Percentiles rank a stretch among this genome's conserved stretches.
phyloP scores from a whole-genome alignment of 1,284 basidiomycete species.

The Trametes versicolor region DNA sequence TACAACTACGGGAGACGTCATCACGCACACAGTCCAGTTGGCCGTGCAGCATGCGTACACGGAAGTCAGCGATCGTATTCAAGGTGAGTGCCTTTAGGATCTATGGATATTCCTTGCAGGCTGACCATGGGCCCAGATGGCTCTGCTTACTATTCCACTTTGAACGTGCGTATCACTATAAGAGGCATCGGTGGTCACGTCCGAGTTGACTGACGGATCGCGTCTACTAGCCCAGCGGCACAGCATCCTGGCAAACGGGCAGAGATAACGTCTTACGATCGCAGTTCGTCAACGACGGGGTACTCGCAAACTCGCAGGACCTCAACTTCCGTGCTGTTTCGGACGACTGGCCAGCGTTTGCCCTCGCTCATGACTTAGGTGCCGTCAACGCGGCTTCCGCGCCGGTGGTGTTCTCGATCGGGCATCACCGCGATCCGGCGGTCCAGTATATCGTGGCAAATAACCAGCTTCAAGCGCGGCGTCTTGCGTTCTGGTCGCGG shows the following conservation, averaged over 20 bases:
- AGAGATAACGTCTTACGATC: slow-evolving; percentile 62
- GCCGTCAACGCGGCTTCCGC: slow-evolving; percentile 48
- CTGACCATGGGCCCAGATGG: slow-evolving; percentile 55
- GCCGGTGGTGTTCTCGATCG: slow-evolving; percentile 63
- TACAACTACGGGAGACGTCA: slow-evolving; percentile 53
- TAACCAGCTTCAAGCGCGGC: slow-evolving; percentile 55
- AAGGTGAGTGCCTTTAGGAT: slow-evolving; percentile 53
- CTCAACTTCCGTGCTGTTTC: slow-evolving; percentile 66
- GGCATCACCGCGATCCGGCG: slow-evolving; percentile 67
- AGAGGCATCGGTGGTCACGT: neutral
- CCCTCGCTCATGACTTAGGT: slow-evolving; percentile 65
- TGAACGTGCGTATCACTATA: slow-evolving; percentile 48
- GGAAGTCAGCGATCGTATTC: slow-evolving; percentile 68
- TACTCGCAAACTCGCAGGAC: slow-evolving; percentile 63
- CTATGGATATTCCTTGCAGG: neutral
- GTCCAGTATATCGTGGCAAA: slow-evolving; percentile 63
- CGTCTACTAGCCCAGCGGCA: slow-evolving; percentile 54
- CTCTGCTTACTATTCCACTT: slow-evolving; percentile 66
- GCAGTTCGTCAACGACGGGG: slow-evolving; percentile 65
- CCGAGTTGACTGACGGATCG: slow-evolving; percentile 17
- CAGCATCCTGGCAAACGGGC: slow-evolving; percentile 69
- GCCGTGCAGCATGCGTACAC: slow-evolving; percentile 54
- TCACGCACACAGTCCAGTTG: slow-evolving; percentile 69
- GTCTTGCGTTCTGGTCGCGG: slow-evolving; percentile 61
- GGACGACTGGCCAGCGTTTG: slow-evolving; percentile 74